These are phyloP conservation scores for Trichocomaceae sp. DNA, from an alignment of 2,329 filamentous ascomycete genomes.

Conservation along the genomic window DNA sequence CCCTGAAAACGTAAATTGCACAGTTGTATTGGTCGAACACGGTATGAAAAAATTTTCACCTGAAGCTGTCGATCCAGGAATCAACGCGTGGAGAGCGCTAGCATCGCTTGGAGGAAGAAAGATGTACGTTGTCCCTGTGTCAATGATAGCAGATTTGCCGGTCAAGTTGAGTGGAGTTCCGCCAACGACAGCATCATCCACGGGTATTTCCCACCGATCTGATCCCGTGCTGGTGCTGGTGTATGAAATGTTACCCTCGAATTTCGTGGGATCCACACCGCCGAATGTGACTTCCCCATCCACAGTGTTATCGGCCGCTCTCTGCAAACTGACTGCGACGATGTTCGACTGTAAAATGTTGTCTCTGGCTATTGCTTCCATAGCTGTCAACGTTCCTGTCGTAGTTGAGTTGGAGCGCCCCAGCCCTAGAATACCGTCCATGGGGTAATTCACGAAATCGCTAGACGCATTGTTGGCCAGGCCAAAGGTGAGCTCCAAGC, in stretches of 20 bases:
- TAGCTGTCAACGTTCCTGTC: slow-evolving; percentile 11
- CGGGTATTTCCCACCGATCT: slow-evolving; percentile 65
- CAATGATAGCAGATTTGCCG: slow-evolving; percentile 62
- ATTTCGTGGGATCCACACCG: slow-evolving; percentile 59
- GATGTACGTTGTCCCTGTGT: slow-evolving; percentile 76
- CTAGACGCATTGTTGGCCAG: slow-evolving; percentile 63
- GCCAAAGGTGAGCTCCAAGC: slow-evolving; percentile 62
- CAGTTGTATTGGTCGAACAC: slow-evolving; percentile 56
- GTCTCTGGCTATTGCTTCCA: slow-evolving; percentile 55
- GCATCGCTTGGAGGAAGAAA: slow-evolving; percentile 65
- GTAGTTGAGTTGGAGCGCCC: slow-evolving; percentile 54
- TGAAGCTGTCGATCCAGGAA: slow-evolving; percentile 55
- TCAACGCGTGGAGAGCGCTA: slow-evolving; percentile 57
- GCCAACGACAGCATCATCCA: slow-evolving; percentile 60
- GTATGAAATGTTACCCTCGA: slow-evolving; percentile 62
- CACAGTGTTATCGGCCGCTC: slow-evolving; percentile 58
- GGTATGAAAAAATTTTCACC: slow-evolving; percentile 64
- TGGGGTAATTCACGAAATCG: slow-evolving; percentile 71
- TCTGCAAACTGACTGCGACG: slow-evolving; percentile 64
- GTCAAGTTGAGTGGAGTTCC: slow-evolving; percentile 51
- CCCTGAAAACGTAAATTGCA: slow-evolving; percentile 64
- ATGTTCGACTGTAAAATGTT: slow-evolving; percentile 58
- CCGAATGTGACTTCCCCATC: slow-evolving; percentile 76
- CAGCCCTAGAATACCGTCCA: slow-evolving; percentile 81
- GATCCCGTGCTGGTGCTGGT: slow-evolving; percentile 46